These are phyloP conservation scores for Pseudogymnoascus sp. DNA, from an alignment of 2,329 filamentous ascomycete species.

Conservation along the genomic window DNA sequence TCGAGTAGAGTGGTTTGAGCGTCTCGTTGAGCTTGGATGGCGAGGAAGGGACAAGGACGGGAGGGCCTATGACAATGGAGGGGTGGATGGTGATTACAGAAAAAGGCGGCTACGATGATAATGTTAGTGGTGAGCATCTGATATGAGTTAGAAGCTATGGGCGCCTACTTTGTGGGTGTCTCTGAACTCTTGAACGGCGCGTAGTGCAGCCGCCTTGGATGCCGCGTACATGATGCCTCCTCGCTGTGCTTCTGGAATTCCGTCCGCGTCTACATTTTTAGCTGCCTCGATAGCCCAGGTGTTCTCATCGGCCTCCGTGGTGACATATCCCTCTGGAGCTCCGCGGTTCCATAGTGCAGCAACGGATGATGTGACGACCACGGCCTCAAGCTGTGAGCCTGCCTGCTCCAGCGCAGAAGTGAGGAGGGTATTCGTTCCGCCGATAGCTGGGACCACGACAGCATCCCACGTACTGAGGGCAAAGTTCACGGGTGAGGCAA, in stretches of 20 bases:
- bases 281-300: neutral
- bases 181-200: neutral
- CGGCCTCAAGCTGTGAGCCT: neutral
- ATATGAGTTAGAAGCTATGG: neutral
- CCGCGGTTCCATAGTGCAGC: neutral
- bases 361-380: neutral
- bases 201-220: neutral
- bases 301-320: slow-evolving; percentile 1
- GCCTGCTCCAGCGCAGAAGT: neutral
- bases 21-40: slow-evolving; percentile 29
- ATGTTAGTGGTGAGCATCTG: neutral
- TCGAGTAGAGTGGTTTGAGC: slow-evolving; percentile 26
- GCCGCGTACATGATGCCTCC: neutral
- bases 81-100: slow-evolving; percentile 35
- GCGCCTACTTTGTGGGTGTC: neutral
- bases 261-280: neutral
- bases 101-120: slow-evolving; percentile 21
- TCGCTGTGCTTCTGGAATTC: neutral
- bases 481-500: slow-evolving; percentile 26
- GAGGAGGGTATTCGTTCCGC: neutral
- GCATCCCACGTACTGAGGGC: slow-evolving; percentile 25
- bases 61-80: slow-evolving; percentile 34
- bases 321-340: neutral
- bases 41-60: slow-evolving; percentile 27
- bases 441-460: slow-evolving; percentile 16